Evolutionary conservation across 148 eudicot species (phyloP).

Genomic region (Camellia granthamiana): DNA sequence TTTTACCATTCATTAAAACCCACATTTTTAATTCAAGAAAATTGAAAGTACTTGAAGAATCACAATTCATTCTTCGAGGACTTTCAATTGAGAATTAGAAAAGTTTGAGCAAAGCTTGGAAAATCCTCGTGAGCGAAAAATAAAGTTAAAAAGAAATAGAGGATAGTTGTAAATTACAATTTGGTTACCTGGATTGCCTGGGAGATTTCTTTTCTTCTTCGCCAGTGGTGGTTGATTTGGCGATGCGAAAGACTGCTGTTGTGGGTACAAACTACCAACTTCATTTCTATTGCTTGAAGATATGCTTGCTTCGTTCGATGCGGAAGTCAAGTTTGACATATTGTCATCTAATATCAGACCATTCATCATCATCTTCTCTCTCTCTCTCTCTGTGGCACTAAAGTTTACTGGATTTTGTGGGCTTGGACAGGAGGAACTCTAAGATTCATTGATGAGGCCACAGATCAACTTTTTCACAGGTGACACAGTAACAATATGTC

Average conservation of each 20-base stretch:
- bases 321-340: constrained; percentile 70
- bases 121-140: too few species aligned
- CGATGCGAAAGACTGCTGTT: constrained; percentile 32
- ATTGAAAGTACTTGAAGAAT: not conserved
- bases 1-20: not conserved
- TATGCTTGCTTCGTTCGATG: constrained; percentile 65
- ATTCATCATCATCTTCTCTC: constrained; percentile 36
- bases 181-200: constrained; percentile 66
- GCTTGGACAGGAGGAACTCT: constrained; percentile 4
- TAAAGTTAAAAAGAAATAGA: not conserved
- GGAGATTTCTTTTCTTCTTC: constrained; percentile 65
- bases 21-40: not conserved
- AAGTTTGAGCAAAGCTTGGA: too few species aligned
- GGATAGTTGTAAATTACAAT: not conserved
- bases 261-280: constrained; percentile 36
- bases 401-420: not conserved
- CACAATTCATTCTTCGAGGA: not conserved
- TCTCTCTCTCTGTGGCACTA: not conserved
- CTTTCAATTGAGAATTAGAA: not conserved
- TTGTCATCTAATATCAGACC: constrained; percentile 48
- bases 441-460: constrained; percentile 6
- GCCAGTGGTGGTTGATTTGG: constrained; percentile 37
- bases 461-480: not conserved
- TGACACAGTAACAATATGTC: constrained; percentile 4
- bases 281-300: constrained; percentile 52